These are phyloP conservation scores for Saksenaea oblongispora DNA, from an alignment of 371 early-diverging fungal genomes.

Conservation along the genomic window DNA sequence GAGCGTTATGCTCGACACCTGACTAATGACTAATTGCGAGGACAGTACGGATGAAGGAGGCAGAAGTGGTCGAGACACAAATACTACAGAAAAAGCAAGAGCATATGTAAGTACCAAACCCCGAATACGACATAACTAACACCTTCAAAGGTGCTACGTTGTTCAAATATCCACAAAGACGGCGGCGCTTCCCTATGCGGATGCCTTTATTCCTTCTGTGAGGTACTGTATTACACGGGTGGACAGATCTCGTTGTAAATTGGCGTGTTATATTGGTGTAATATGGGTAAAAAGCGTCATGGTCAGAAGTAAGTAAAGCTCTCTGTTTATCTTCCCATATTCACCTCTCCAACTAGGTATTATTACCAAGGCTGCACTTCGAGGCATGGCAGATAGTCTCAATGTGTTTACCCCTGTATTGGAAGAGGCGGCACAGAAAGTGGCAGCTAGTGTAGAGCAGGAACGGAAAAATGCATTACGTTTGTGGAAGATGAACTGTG, in stretches of 20 bases:
- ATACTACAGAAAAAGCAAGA: slow-evolving; percentile 53
- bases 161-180: slow-evolving; percentile 50
- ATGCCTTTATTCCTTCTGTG: slow-evolving; percentile 59
- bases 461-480: not conserved
- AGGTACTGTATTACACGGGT: slow-evolving; percentile 62
- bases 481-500: not conserved
- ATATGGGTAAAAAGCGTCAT: slow-evolving; percentile 58
- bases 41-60: slow-evolving; percentile 55
- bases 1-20: not conserved
- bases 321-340: not conserved
- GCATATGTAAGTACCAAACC: slow-evolving; percentile 32
- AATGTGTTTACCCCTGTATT: slow-evolving; percentile 33
- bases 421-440: slow-evolving; percentile 16
- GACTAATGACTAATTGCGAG: not conserved
- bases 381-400: slow-evolving; percentile 44
- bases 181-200: slow-evolving; percentile 58
- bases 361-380: slow-evolving; percentile 43
- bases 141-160: slow-evolving; percentile 42
- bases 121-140: too few relatives aligned
- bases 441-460: not conserved
- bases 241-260: slow-evolving; percentile 38
- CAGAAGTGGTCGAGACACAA: slow-evolving; percentile 61
- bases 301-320: slow-evolving; percentile 41
- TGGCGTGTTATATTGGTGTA: slow-evolving; percentile 55
- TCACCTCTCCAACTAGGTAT: slow-evolving; percentile 20